Base-by-base conservation (phyloP, 2,329 filamentous ascomycete genomes). In the Diplocarpon rosae region DNA sequence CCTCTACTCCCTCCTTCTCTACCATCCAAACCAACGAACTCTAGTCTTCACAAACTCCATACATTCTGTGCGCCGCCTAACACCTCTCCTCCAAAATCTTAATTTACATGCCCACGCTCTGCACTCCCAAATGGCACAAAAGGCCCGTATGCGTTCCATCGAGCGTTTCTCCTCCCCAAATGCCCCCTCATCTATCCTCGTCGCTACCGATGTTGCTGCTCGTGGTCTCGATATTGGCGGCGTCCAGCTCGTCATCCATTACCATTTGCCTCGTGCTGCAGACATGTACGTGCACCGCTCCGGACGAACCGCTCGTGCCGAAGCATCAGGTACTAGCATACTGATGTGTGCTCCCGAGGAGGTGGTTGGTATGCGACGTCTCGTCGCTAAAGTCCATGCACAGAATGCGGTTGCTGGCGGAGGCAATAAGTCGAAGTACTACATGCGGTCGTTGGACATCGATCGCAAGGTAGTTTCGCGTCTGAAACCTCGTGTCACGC, bases 21-120 rank as follows among this genome's bases (percentile, higher is more conserved):
- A 94, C 45, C 84, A 95, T 60, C 80, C 85, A 1, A 81, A 81
- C 38, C 76, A 81, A 31, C 83, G 89, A 28, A 88, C 86, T 0
- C 71, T 98, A 2, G 79, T 98, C 38, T 98, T 98, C 63, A 88
- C 89, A 24, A 98, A 98, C 67, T 95, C 89, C 36, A 95, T 98
- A 63, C 85, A 85, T 42, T 84, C 90, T 2, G 90, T 95, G 41
- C 83, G 88, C 36, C 85, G 92, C 31, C 70, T 98, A 11, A 80
- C 83, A 0, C 86, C 90, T 0, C 76, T 95, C 59, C 74, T 98
- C 1, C 79, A 90, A 55, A 86, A 85, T 53, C 77, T 98, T 40
- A 76, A 82, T 50, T 71, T 95, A 8, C 79, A 82, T 2, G 83
- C 81, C 1, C 69, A 86, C 10, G 79, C 85, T 0, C 70, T 98